Evolutionary conservation across 352 stramenopile species (phyloP).

Genomic region (Phytophthora litchii): DNA sequence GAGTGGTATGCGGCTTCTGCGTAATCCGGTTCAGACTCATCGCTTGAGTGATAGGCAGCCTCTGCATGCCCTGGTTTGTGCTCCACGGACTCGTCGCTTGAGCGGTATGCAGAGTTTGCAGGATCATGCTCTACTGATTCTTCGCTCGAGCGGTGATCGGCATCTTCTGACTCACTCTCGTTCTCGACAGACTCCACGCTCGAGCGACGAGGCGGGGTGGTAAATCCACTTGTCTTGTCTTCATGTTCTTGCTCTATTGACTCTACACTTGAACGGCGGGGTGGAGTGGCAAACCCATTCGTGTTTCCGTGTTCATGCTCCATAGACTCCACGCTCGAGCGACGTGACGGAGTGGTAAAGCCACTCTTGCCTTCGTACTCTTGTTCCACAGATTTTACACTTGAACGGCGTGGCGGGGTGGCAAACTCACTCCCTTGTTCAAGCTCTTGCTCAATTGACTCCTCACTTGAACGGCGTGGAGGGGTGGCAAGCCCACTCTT

Average conservation of each 20-base stretch:
- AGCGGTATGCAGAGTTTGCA: slow-evolving; percentile 1
- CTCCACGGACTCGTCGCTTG: slow-evolving; percentile 17
- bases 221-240: slow-evolving; percentile 1
- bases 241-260: background rate
- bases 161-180: slow-evolving; percentile 32
- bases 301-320: background rate
- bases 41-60: slow-evolving; percentile 3
- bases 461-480: background rate
- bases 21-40: slow-evolving; percentile 23
- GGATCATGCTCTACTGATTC: slow-evolving; percentile 3
- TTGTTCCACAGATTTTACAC: background rate
- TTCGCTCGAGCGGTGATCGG: slow-evolving; percentile 16
- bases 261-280: slow-evolving; percentile 1
- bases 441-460: background rate
- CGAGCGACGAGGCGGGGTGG: background rate
- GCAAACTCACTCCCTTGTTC: background rate
- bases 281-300: background rate
- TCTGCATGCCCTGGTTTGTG: slow-evolving; percentile 4
- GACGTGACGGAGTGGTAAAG: background rate
- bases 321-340: slow-evolving; percentile 5
- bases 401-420: slow-evolving; percentile 1
- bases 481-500: background rate
- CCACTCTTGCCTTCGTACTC: background rate
- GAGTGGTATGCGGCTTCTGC: slow-evolving; percentile 8
- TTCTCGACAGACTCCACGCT: slow-evolving; percentile 13